Percentiles rank a stretch among this genome's conserved stretches.
These are phyloP conservation scores for Dryas octopetala DNA, from an alignment of 306 rosid species.

Conservation along the genomic window DNA sequence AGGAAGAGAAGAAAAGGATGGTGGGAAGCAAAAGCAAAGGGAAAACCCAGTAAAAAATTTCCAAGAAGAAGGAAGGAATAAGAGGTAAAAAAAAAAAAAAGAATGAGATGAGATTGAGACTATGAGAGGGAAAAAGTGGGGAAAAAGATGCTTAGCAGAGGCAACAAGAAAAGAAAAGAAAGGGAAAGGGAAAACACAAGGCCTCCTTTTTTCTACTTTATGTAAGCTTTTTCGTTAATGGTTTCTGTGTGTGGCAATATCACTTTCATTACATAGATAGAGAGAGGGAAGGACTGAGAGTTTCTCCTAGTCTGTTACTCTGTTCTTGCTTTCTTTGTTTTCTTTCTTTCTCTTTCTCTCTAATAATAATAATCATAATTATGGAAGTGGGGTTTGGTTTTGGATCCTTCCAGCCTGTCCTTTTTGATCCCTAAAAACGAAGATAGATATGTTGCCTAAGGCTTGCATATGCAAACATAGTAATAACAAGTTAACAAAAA, in stretches of 20 bases:
- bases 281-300: conserved; percentile 18
- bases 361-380: conserved; percentile 40
- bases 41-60: conserved; percentile 26
- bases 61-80: conserved; percentile 35
- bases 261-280: conserved; percentile 40
- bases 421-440: conserved; percentile 50
- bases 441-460: conserved; percentile 31
- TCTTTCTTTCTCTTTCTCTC: conserved; percentile 26
- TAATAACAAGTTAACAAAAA: conserved; percentile 12
- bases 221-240: conserved; percentile 43
- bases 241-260: conserved; percentile 34
- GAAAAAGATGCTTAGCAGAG: conserved; percentile 80
- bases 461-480: conserved; percentile 24
- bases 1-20: conserved; percentile 30
- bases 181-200: conserved; percentile 26
- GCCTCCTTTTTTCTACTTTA: conserved; percentile 56
- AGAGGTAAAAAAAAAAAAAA: conserved; percentile 30
- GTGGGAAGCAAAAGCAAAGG: conserved; percentile 22
- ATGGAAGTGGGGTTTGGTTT: conserved; percentile 66
- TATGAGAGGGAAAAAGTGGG: conserved; percentile 43
- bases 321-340: conserved; percentile 2
- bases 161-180: conserved; percentile 60
- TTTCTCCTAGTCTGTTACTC: conserved; percentile 22
- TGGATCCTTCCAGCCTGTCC: conserved; percentile 90
- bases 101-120: conserved; percentile 35